Evolutionary conservation across 805 yeast genomes (phyloP).

Genomic region (Saturnispora halmiae): DNA sequence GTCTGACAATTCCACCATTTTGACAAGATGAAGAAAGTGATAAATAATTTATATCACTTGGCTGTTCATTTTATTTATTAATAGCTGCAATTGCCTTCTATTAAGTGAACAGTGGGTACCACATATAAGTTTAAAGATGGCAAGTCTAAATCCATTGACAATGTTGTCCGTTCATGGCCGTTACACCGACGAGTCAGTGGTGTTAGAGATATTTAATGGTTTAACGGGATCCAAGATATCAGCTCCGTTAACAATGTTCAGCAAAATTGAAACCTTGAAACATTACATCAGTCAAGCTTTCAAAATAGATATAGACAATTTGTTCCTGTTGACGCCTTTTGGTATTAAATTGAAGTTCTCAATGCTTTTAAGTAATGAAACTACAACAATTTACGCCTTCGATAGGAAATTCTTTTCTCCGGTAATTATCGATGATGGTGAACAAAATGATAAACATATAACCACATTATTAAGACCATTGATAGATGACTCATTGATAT

Average conservation of each 20-base stretch:
- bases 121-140: background rate
- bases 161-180: constrained; percentile 20
- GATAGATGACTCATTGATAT: constrained; percentile 20
- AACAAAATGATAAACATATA: background rate
- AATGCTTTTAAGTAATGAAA: constrained; percentile 38
- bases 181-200: background rate
- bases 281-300: constrained; percentile 34
- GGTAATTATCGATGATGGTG: constrained; percentile 12
- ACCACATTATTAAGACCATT: constrained; percentile 18
- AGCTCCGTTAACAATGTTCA: constrained; percentile 33
- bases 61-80: too few relatives aligned
- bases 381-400: constrained; percentile 49
- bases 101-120: too few relatives aligned
- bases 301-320: constrained; percentile 32
- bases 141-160: constrained; percentile 17
- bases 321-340: constrained; percentile 52
- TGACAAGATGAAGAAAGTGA: background rate
- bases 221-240: constrained; percentile 34
- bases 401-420: constrained; percentile 49
- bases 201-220: constrained; percentile 26
- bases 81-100: too few relatives aligned
- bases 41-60: background rate
- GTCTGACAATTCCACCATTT: constrained; percentile 7
- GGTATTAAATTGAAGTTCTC: constrained; percentile 53
- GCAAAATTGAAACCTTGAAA: constrained; percentile 35